These are phyloP conservation scores for Penicillium oxalicum DNA, from an alignment of 2,329 filamentous ascomycete species.

Conservation along the genomic window DNA sequence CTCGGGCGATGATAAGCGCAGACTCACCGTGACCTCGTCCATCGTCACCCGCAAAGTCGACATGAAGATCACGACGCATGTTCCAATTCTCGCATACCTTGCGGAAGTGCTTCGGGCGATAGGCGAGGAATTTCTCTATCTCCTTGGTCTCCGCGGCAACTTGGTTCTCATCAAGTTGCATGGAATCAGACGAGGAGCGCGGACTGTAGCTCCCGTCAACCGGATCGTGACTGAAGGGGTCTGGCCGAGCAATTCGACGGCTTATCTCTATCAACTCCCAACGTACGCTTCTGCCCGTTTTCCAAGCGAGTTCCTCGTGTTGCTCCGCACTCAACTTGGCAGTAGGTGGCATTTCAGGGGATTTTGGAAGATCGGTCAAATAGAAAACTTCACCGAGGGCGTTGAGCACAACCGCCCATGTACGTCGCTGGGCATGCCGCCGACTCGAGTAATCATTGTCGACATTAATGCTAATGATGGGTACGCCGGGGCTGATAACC, in stretches of 20 bases:
- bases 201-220: constrained; percentile 73
- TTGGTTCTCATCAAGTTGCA: constrained; percentile 65
- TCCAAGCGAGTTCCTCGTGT: constrained; percentile 66
- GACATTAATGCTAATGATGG: constrained; percentile 74
- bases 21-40: constrained; percentile 69
- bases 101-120: constrained; percentile 71
- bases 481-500: constrained; percentile 87
- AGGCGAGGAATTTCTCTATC: constrained; percentile 68
- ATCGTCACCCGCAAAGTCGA: constrained; percentile 83
- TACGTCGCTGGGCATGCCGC: constrained; percentile 62
- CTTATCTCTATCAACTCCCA: constrained; percentile 80
- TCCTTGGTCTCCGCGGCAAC: constrained; percentile 70
- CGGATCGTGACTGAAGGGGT: constrained; percentile 64
- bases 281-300: constrained; percentile 66
- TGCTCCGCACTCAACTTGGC: constrained; percentile 45
- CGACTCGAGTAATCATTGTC: constrained; percentile 75
- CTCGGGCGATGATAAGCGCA: constrained; percentile 68
- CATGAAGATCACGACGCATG: constrained; percentile 77
- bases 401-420: constrained; percentile 92
- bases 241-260: constrained; percentile 62
- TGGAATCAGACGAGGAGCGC: constrained; percentile 66
- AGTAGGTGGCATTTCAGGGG: constrained; percentile 43
- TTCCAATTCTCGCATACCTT: constrained; percentile 81
- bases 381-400: constrained; percentile 89
- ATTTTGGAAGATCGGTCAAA: constrained; percentile 62